A percentile compares a stretch with the other conserved stretches of the same genome.
Conservation (phyloP, 345 rosid species). For the Sonneratia alba region DNA sequence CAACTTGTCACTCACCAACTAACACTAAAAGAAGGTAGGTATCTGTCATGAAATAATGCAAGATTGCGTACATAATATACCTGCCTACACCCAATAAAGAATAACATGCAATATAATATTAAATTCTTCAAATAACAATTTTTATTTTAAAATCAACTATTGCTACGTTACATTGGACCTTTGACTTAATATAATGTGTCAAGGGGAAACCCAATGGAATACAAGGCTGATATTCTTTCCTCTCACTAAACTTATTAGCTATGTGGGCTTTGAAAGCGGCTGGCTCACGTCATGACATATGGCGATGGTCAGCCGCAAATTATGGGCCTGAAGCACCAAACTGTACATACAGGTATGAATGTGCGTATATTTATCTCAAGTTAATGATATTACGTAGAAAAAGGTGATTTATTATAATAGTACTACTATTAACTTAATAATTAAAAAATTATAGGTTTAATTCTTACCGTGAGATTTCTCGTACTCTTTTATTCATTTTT, state of each 20-base stretch:
- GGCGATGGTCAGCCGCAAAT: constrained; percentile 21
- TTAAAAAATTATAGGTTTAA: too few species aligned
- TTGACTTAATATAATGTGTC: constrained; percentile 2
- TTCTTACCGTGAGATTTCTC: too few species aligned
- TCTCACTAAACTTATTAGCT: neutral
- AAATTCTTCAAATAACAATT: neutral
- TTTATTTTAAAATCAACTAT: neutral
- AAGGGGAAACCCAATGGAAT: constrained; percentile 8
- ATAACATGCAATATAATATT: neutral
- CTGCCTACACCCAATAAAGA: neutral
- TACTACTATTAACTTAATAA: too few species aligned
- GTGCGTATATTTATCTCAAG: too few species aligned
- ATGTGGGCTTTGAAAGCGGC: constrained; percentile 4
- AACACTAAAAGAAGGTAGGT: constrained; percentile 18
- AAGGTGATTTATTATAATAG: too few species aligned
- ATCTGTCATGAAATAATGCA: constrained; percentile 15
- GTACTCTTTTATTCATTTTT: too few species aligned
- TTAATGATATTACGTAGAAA: too few species aligned
- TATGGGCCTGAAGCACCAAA: constrained; percentile 7
- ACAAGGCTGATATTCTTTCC: neutral
- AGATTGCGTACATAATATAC: neutral
- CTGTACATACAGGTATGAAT: neutral
- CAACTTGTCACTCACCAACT: constrained; percentile 12
- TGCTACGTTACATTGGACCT: neutral
- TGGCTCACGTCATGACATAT: neutral